These are phyloP conservation scores for Fraxinus greggii DNA, from an alignment of 305 asterid genomes.

Conservation along the genomic window DNA sequence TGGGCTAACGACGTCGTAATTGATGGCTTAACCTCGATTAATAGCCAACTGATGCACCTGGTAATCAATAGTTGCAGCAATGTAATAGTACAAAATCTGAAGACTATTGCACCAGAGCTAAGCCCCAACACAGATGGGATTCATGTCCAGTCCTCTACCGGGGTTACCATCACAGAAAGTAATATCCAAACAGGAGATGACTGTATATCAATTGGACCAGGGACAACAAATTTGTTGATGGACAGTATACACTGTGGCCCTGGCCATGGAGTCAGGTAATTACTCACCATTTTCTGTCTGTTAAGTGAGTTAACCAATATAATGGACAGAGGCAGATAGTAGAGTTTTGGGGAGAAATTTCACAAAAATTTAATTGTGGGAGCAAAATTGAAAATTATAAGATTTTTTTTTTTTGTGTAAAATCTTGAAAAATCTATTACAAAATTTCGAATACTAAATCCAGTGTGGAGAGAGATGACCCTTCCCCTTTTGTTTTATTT, in stretches of 20 bases:
- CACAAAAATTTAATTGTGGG: no score
- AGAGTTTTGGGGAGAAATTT: no score
- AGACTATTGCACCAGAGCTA: slow-evolving; percentile 41
- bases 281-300: neutral
- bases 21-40: slow-evolving; percentile 46
- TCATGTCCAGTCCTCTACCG: slow-evolving; percentile 45
- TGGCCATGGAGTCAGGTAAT: slow-evolving; percentile 64
- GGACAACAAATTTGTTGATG: slow-evolving; percentile 50
- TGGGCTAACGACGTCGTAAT: slow-evolving; percentile 47
- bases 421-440: no score
- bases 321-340: no score
- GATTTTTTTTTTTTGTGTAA: no score
- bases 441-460: no score
- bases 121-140: slow-evolving; percentile 62
- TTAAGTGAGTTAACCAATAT: neutral
- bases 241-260: slow-evolving; percentile 57
- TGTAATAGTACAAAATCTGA: slow-evolving; percentile 44
- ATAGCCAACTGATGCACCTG: slow-evolving; percentile 56
- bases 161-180: slow-evolving; percentile 32
- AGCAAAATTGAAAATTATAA: no score
- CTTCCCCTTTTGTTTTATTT: no score
- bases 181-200: slow-evolving; percentile 53
- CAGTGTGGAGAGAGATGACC: no score
- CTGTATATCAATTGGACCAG: slow-evolving; percentile 63
- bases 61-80: slow-evolving; percentile 58